Evolutionary conservation across 495 filamentous ascomycete genomes (phyloP).

Genomic region (Talaromyces borbonicus): DNA sequence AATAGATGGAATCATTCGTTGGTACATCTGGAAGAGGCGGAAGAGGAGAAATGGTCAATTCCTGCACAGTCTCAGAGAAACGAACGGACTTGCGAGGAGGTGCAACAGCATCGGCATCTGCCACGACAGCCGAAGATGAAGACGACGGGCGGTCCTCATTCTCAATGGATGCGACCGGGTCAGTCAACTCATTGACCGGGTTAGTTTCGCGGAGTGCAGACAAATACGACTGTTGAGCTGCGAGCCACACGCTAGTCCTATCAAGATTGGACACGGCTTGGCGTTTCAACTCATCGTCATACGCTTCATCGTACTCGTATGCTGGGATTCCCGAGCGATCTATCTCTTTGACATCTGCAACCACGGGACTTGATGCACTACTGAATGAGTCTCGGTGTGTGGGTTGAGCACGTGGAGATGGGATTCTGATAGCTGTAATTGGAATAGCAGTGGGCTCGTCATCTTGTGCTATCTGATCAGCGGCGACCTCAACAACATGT

Average conservation of each 20-base stretch:
- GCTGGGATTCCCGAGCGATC: constrained; percentile 14
- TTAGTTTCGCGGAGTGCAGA: constrained; percentile 58
- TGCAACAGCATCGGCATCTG: too few species aligned
- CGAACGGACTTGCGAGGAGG: constrained; percentile 63
- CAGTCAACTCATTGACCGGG: constrained; percentile 33
- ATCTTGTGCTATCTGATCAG: constrained; percentile 27
- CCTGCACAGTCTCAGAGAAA: constrained; percentile 50
- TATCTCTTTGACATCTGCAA: constrained; percentile 28
- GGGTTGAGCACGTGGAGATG: constrained; percentile 15
- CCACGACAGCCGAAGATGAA: constrained; percentile 16
- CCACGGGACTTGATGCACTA: constrained; percentile 17
- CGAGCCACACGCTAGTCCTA: constrained; percentile 73
- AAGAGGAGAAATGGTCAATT: constrained; percentile 26
- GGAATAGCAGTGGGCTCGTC: constrained; percentile 35
- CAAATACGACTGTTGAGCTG: constrained; percentile 68
- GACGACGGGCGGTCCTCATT: constrained; percentile 18
- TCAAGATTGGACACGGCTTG: constrained; percentile 58
- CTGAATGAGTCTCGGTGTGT: constrained; percentile 17
- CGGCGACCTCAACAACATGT: constrained; percentile 53
- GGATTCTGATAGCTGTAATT: constrained; percentile 42
- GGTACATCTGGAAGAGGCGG: constrained; percentile 25
- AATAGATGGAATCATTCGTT: constrained; percentile 74
- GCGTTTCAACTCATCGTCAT: constrained; percentile 52
- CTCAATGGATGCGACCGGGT: constrained; percentile 5
- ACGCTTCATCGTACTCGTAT: constrained; percentile 60